Evolutionary conservation across 371 early-diverging fungal species (phyloP), one percentile per base, ranked within the genome.

Genomic region (Lichtheimia ramosa): DNA sequence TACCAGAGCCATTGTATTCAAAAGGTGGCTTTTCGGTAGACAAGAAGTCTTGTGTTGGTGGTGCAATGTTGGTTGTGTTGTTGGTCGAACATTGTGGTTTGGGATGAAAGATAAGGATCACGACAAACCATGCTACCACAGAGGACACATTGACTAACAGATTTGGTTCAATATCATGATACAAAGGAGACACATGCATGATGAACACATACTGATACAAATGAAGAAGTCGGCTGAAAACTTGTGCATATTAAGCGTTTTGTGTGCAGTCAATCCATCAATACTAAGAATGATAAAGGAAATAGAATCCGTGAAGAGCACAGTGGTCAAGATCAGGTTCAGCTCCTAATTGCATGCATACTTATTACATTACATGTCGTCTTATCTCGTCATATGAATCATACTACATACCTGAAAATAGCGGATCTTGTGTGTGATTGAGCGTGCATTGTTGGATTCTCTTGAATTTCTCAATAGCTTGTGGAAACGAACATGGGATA

Each of bases 101-200:
- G 15, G 79, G 79, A 54, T 79, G 79, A 62, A 79, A 68, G 34
- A 79, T 75, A 5, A 79, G 63, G 18, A 75, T 68, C 0, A 79
- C 74, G 16, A 75, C 63, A 13, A 63, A 43, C 79, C 79, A 79
- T 12, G 70, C 53, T 24, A 70, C 53, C 23, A 75, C 62, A 12
- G 68, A 61, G 5, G 66, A 39, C 14, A 73, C 64, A 51, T 79
- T 79, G 46, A 71, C 79, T 79, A 64, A 20, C 0, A 48, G 21
- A 49, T 25, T 23, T 48, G 39, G 42, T 13, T 43, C 6, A 54
- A 48, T 40, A 54, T 27, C 13, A 48, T 24, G 27, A 27, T 50
- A 34, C 34, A 34, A 34, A 34, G 34, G 34, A 34, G 34, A 34
- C 2, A 8, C 34, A 34, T 34, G 34, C 34, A 34, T 10, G 10